Evolutionary conservation across 495 filamentous ascomycete genomes (phyloP), one percentile per base, ranked within the genome.

Genomic region (Rhizodiscina lignyota): DNA sequence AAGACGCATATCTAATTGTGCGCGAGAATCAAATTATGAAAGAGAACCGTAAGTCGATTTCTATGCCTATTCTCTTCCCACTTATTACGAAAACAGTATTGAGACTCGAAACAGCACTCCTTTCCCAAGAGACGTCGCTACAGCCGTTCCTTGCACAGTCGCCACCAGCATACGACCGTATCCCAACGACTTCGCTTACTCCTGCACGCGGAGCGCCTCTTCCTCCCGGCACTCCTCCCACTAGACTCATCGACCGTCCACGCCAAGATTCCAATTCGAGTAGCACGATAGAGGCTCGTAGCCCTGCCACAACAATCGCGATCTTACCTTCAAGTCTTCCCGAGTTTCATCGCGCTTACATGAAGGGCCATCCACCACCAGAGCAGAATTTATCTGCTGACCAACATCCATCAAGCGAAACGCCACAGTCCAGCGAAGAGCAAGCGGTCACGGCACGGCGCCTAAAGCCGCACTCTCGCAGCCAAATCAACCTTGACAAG

Each of bases 11-110:
- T 56, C 74, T 92, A 56, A 96, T 97, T 48, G 83, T 96, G 21
- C 72, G 86, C 33, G 89, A 97, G 59, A 96, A 97, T 55, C 85
- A 94, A 54, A 70, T 97, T 50, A 96, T 94, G 91, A 81, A 83
- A 49, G 77, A 73, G 21, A 92, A 83, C 55, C 85, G 85, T 92
- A 58, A 70, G 74, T 70, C 35, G 34, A 34, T 39, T 41, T 24
- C 39, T 31, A n/a, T n/a, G n/a, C n/a, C n/a, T n/a, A n/a, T n/a
- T n/a, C n/a, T n/a, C n/a, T n/a, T n/a, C n/a, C n/a, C n/a, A n/a
- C n/a, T n/a, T n/a, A n/a, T n/a, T n/a, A n/a, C n/a, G n/a, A n/a
- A n/a, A n/a, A n/a, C n/a, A n/a, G n/a, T n/a, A n/a, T n/a, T 19
- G 41, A 29, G 5, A 34, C 30, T 17, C 3, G 18, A 19, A 21